A percentile compares a stretch with the other conserved stretches of the same genome.
These are phyloP conservation scores for Sugiyamaella americana DNA, from an alignment of 805 yeast genomes.

Conservation along the genomic window DNA sequence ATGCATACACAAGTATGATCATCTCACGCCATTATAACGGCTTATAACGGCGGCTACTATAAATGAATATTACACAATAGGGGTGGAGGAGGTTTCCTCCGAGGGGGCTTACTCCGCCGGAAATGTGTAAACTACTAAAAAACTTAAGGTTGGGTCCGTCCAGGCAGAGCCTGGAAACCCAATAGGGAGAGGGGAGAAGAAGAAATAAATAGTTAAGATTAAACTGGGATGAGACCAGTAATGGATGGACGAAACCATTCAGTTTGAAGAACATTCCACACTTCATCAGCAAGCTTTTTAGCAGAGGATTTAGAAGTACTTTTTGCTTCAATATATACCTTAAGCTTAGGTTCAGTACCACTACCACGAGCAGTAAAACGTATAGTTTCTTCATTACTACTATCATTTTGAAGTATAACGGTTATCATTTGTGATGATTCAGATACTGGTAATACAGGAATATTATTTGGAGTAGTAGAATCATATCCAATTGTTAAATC, in stretches of 20 bases:
- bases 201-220: not conserved
- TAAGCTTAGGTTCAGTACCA: constrained; percentile 94
- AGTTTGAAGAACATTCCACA: constrained; percentile 63
- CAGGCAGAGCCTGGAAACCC: too few relatives aligned
- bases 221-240: constrained; percentile 32
- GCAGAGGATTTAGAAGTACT: constrained; percentile 47
- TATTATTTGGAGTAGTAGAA: constrained; percentile 50
- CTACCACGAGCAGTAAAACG: constrained; percentile 88
- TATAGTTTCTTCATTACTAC: constrained; percentile 36
- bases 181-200: too few relatives aligned
- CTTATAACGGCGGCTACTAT: too few relatives aligned
- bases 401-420: constrained; percentile 36
- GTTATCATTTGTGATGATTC: constrained; percentile 83
- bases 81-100: too few relatives aligned
- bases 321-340: constrained; percentile 80
- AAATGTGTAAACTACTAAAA: too few relatives aligned
- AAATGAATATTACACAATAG: too few relatives aligned
- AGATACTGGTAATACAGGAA: constrained; percentile 67
- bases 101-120: too few relatives aligned
- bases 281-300: constrained; percentile 44
- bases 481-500: constrained; percentile 83
- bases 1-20: too few relatives aligned
- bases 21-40: too few relatives aligned
- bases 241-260: constrained; percentile 67
- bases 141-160: too few relatives aligned